These are phyloP conservation scores for Musa troglodytarum DNA, from an alignment of 176 grass and related monocot genomes.

Conservation along the genomic window DNA sequence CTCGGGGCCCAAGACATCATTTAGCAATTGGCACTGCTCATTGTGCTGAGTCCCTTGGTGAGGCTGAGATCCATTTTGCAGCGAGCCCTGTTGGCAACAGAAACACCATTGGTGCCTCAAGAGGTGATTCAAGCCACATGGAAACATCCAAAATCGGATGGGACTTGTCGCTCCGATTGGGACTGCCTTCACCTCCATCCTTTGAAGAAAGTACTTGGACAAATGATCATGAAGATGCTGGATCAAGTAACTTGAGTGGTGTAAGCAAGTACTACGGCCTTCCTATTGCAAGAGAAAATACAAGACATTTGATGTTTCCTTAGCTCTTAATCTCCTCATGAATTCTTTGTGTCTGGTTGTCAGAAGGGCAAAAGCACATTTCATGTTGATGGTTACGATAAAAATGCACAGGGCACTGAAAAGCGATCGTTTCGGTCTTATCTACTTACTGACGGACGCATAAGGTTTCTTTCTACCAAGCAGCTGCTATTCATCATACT, in stretches of 20 bases:
- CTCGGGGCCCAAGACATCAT: not conserved
- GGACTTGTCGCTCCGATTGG: constrained; percentile 34
- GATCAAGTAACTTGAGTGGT: constrained; percentile 33
- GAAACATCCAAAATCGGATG: constrained; percentile 5
- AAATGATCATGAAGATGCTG: constrained; percentile 31
- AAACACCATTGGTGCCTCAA: constrained; percentile 11
- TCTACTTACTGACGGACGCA: too few relatives aligned
- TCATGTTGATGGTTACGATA: too few relatives aligned
- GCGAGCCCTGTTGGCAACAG: not conserved
- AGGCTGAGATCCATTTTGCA: not conserved
- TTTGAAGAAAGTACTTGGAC: constrained; percentile 26
- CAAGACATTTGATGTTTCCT: not conserved
- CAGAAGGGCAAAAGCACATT: too few relatives aligned
- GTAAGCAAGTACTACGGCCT: constrained; percentile 11
- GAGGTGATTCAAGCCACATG: not conserved
- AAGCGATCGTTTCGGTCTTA: too few relatives aligned
- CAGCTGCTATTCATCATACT: too few relatives aligned
- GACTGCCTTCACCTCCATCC: constrained; percentile 25
- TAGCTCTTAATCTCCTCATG: too few relatives aligned
- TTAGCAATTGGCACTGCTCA: not conserved
- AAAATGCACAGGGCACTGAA: too few relatives aligned
- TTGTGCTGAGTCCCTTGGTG: not conserved
- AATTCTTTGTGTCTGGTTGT: too few relatives aligned
- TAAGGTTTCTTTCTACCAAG: too few relatives aligned
- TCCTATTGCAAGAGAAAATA: not conserved